Base-by-base conservation (phyloP, 306 rosid genomes). In the Malus fusca region DNA sequence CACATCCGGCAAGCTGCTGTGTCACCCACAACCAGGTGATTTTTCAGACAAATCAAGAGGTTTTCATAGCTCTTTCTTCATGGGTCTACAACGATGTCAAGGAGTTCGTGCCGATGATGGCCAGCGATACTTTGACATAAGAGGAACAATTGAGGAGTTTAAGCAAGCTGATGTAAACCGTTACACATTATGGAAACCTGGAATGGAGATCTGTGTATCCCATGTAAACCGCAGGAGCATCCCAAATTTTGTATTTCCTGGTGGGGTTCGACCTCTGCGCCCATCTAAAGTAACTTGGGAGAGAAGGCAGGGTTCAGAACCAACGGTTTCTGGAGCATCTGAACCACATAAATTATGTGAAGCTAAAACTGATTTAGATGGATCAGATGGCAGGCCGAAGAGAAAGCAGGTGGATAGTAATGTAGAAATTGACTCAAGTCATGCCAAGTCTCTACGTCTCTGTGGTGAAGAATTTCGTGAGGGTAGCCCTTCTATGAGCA, bases 21-120 rank as follows among this genome's bases (percentile, higher is more conserved):
- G 99, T 80, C 99, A 92, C 73, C 99, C 99, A 26, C 83, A 90
- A 74, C 99, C 97, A 58, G 93, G 96, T 61, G 97, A 87, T 69
- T 92, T 92, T 88, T 79, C 96, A 42, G 97, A 95, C 79, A 90
- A 81, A 61, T 88, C 97, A 66, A 89, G 82, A 82, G 83, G 90
- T 80, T 87, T 88, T 76, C 93, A 89, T 78, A 78, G 84, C 80
- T 85, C 93, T 83, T 95, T 83, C 90, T 95, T 95, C 70, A 92
- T 92, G 99, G 99, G 97, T 76, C 86, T 95, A 83, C 97, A 90
- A 74, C 88, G 97, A 73, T 85, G 89, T 76, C 97, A 88, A 83
- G 97, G 93, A 76, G 88, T 83, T 80, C 83, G 85, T 3, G 93
- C 81, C 42, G 88, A 73, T 31, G 96, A 88, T 74, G 90, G 91